Evolutionary conservation across 2,329 filamentous ascomycete genomes (phyloP).

Genomic region (Pseudogymnoascus sp.): DNA sequence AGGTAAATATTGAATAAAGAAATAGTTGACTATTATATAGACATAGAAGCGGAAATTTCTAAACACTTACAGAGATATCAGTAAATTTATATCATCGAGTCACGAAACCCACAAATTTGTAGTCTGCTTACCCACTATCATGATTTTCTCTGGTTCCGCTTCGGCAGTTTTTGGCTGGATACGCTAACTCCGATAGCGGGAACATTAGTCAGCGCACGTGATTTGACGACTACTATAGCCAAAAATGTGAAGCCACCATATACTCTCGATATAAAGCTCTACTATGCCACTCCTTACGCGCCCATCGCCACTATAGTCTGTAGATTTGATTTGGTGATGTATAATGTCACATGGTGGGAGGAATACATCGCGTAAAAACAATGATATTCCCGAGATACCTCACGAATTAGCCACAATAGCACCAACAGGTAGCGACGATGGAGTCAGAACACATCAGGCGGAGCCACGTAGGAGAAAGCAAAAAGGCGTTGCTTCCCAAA

Average conservation of each 20-base stretch:
- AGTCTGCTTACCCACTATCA: neutral
- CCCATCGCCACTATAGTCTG: neutral
- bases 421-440: neutral
- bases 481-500: neutral
- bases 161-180: neutral
- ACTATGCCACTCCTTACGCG: neutral
- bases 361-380: neutral
- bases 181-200: neutral
- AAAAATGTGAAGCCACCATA: neutral
- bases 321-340: neutral
- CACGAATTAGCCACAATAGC: neutral
- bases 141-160: neutral
- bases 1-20: neutral
- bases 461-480: neutral
- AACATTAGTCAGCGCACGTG: slow-evolving; percentile 5
- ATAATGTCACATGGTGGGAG: neutral
- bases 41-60: neutral
- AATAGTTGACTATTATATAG: neutral
- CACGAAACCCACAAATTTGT: neutral
- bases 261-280: neutral
- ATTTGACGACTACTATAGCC: neutral
- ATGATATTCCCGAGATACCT: neutral
- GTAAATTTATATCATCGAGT: neutral
- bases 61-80: neutral
- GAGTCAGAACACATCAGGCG: neutral